Percentiles rank a stretch among this genome's conserved stretches.
Conservation (phyloP, 306 rosid species). For the Acacia melanoxylon region DNA sequence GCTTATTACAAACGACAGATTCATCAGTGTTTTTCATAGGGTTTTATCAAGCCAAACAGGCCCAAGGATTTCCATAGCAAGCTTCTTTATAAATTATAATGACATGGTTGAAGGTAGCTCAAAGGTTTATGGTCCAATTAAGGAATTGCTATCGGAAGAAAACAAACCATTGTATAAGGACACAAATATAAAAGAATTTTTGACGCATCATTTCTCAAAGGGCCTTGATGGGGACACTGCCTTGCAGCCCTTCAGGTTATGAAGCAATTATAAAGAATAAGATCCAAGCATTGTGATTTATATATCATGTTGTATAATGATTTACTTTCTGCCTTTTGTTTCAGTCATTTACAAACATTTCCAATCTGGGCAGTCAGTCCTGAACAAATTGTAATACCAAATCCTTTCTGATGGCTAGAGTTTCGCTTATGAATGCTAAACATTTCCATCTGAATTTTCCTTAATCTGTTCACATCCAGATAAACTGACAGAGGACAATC, state of each 20-base stretch:
- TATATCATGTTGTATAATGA: neutral
- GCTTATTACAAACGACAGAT: slow-evolving; percentile 44
- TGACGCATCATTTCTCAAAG: neutral
- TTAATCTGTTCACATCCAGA: neutral
- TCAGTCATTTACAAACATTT: neutral
- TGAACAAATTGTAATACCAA: neutral
- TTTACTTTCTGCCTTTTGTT: neutral
- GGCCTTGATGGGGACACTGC: slow-evolving; percentile 11
- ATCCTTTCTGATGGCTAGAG: neutral
- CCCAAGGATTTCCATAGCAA: slow-evolving; percentile 42
- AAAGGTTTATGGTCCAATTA: slow-evolving; percentile 52
- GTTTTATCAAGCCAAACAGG: slow-evolving; percentile 34
- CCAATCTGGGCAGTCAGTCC: neutral
- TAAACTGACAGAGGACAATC: neutral
- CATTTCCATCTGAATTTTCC: neutral
- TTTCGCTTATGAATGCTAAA: neutral
- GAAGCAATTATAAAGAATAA: neutral
- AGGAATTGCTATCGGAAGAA: slow-evolving; percentile 54
- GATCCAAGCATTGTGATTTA: neutral
- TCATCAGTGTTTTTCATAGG: slow-evolving; percentile 38
- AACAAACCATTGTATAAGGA: slow-evolving; percentile 38
- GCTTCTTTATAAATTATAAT: slow-evolving; percentile 32
- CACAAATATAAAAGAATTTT: slow-evolving; percentile 6
- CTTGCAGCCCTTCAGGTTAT: neutral
- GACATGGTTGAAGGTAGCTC: neutral